Evolutionary conservation across 768 basidiomycete species (phyloP), one percentile per base, ranked within the genome.

Genomic region (Russula sp.): DNA sequence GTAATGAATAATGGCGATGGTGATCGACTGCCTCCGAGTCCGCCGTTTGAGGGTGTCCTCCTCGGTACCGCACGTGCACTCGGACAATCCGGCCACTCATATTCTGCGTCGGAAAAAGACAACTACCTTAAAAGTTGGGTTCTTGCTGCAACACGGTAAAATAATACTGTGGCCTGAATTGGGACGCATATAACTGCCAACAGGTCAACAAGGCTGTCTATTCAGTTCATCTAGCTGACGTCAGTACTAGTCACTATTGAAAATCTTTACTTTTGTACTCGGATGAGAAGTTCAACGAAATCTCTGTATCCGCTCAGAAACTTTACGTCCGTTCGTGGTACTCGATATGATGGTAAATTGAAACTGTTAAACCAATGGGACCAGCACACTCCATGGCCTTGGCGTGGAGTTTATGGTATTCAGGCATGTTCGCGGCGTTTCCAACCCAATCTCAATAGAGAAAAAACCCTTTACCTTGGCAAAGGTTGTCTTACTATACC

Each of bases 321-420:
- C 76, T 22, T 94, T 88, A 7, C 85, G 80, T 0, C 92, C 92
- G 9, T n/a, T n/a, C n/a, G n/a, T n/a, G n/a, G n/a, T 49, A 93
- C 87, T 20, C 80, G 79, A n/a, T n/a, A n/a, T n/a, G 57, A 93
- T 84, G 32, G 95, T 78, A 36, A 87, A 74, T 65, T 90, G 36
- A 95, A 81, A 2, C 81, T 7, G 80, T 79, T 1, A n/a, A n/a
- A n/a, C n/a, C 28, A 30, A 92, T 90, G 2, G 91, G 77, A 9
- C 90, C 90, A 0, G 90, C 92, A 73, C 92, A 94, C 72, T 94
- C 93, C 90, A 96, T 94, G 0, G 91, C 90, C 72, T 94, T 92
- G 46, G 85, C 82, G 28, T 89, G 79, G 57, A 94, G 70, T 71
- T 86, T 87, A 26, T 80, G 78, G 72, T 89, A 86, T 57, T 87